These are phyloP conservation scores for Rhynchospora pubera DNA, from an alignment of 176 grass and related monocot species.

Conservation along the genomic window DNA sequence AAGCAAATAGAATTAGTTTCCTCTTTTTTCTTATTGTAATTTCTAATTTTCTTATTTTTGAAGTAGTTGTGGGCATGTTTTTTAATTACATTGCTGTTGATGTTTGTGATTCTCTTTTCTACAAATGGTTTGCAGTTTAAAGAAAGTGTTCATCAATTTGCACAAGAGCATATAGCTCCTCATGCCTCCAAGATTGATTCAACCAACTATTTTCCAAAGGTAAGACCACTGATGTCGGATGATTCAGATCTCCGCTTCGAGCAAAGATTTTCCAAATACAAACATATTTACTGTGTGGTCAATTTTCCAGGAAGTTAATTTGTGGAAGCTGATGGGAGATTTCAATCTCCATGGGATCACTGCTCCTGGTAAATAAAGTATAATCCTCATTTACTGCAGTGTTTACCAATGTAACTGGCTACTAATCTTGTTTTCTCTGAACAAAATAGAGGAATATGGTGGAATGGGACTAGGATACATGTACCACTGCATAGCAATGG, in stretches of 20 bases:
- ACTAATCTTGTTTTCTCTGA: background rate
- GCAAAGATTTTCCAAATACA: background rate
- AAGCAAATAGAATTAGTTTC: background rate
- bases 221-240: background rate
- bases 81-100: background rate
- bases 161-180: slow-evolving; percentile 77
- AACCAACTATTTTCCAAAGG: slow-evolving; percentile 61
- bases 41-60: background rate
- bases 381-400: background rate
- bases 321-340: slow-evolving; percentile 95
- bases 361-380: slow-evolving; percentile 41
- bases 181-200: slow-evolving; percentile 66
- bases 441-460: slow-evolving; percentile 71
- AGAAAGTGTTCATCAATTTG: slow-evolving; percentile 79
- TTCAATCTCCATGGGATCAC: slow-evolving; percentile 97
- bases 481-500: slow-evolving; percentile 99
- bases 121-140: slow-evolving; percentile 54
- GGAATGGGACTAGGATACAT: slow-evolving; percentile 80
- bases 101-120: background rate
- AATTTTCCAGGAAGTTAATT: slow-evolving; percentile 42
- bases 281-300: background rate
- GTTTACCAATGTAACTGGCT: slow-evolving; percentile 1
- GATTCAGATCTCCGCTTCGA: background rate
- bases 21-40: background rate
- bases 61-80: background rate